These are phyloP conservation scores for Hammondia hammondi DNA, from an alignment of 169 alveolate genomes.

Conservation along the genomic window DNA sequence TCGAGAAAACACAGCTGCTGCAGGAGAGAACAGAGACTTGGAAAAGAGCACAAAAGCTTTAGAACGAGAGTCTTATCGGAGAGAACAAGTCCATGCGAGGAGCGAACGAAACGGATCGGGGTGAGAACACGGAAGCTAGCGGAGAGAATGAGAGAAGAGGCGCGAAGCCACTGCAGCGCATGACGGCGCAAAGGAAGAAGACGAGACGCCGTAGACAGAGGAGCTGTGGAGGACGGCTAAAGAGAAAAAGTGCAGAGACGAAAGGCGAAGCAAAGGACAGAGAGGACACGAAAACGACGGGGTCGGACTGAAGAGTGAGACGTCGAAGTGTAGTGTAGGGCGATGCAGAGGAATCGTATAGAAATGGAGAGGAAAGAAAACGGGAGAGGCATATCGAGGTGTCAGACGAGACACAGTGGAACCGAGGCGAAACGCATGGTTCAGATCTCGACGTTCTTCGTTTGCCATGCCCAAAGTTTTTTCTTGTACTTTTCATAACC, in stretches of 20 bases:
- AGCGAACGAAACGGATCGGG: no score
- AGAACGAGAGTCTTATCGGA: background rate
- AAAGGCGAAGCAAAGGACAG: background rate
- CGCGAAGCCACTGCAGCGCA: background rate
- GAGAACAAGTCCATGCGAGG: background rate
- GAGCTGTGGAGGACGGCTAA: background rate
- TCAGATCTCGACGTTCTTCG: no score
- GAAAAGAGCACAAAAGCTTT: background rate
- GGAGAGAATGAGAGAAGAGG: background rate
- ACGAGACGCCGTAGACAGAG: no score
- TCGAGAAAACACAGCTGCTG: background rate
- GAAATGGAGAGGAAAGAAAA: background rate
- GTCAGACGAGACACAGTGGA: no score
- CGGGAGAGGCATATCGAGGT: background rate
- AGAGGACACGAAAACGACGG: background rate
- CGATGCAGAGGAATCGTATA: background rate
- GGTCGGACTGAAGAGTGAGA: background rate
- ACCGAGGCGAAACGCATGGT: no score
- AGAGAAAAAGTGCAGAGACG: background rate
- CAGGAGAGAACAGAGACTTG: no score
- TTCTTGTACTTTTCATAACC: no score
- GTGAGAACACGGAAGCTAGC: background rate
- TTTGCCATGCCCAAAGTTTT: no score
- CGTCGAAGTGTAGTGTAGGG: no score
- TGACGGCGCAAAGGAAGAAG: background rate